A percentile compares a stretch with the other conserved stretches of the same genome.
Evolutionary conservation across 1,284 basidiomycete species (phyloP).

Genomic region (Boletus austroedulis): DNA sequence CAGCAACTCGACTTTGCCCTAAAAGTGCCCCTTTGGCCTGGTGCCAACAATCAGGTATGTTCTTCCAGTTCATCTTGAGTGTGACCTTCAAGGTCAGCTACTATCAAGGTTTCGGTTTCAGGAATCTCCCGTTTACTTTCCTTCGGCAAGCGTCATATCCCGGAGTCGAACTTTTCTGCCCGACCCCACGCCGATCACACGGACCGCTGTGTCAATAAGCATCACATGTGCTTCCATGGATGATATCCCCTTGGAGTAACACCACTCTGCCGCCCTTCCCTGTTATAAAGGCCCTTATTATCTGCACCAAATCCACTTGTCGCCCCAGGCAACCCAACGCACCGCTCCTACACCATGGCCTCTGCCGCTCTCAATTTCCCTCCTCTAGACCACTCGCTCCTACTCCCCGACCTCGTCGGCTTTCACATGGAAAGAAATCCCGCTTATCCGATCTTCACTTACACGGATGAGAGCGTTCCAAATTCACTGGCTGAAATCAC

Average conservation of each 20-base stretch:
- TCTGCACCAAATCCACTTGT: not conserved
- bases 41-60: too few species aligned
- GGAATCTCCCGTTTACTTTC: not conserved
- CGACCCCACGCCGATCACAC: not conserved
- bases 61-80: too few species aligned
- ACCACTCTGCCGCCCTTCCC: not conserved
- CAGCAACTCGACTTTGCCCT: too few species aligned
- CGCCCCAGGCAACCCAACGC: not conserved
- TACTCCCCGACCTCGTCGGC: conserved; percentile 28
- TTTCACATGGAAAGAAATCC: conserved; percentile 34
- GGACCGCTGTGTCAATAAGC: not conserved
- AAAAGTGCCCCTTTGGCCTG: too few species aligned
- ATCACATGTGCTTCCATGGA: not conserved
- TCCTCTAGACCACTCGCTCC: conserved; percentile 26
- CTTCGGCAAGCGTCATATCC: not conserved
- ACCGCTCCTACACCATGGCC: conserved; percentile 10
- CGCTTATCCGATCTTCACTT: conserved; percentile 22
- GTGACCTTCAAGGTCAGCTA: too few species aligned
- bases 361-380: conserved; percentile 9
- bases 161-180: not conserved
- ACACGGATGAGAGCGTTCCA: conserved; percentile 13
- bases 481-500: conserved; percentile 19
- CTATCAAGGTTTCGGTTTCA: not conserved
- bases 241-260: not conserved
- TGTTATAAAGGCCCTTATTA: not conserved